A percentile compares a stretch with the other conserved stretches of the same genome.
phyloP scores from a whole-genome alignment of 2,329 filamentous ascomycete species.

The Diaporthe humulicola region DNA sequence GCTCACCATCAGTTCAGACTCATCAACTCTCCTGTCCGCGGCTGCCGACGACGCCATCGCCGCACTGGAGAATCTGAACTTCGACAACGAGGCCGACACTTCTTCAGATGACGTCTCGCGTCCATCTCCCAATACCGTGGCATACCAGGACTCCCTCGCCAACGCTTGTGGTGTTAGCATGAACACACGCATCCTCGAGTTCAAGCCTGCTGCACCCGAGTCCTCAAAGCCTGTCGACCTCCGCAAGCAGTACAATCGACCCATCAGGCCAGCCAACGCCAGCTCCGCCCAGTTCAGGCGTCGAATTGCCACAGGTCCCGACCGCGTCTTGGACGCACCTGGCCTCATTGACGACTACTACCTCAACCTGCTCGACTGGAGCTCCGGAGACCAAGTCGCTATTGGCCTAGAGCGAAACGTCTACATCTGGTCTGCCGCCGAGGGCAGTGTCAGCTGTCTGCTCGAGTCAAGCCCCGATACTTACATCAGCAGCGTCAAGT shows the following conservation, averaged over 20 bases:
- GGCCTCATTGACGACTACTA: slow-evolving; percentile 99
- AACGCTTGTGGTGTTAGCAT: slow-evolving; percentile 92
- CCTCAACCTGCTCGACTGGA: slow-evolving; percentile 98
- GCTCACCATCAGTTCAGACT: slow-evolving; percentile 78
- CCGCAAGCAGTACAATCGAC: slow-evolving; percentile 97
- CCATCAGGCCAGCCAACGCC: slow-evolving; percentile 82
- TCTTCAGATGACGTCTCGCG: slow-evolving; percentile 72
- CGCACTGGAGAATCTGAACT: slow-evolving; percentile 82
- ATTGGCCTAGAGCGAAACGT: slow-evolving; percentile 97
- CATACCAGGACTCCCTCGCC: slow-evolving; percentile 92
- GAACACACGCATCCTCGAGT: slow-evolving; percentile 95
- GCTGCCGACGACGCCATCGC: slow-evolving; percentile 85
- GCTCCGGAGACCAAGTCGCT: slow-evolving; percentile 95
- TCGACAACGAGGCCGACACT: slow-evolving; percentile 78
- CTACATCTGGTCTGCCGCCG: slow-evolving; percentile 98
- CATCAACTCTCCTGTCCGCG: slow-evolving; percentile 81
- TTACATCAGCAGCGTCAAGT: slow-evolving; percentile 98
- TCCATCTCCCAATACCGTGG: slow-evolving; percentile 87
- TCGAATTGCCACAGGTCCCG: slow-evolving; percentile 92
- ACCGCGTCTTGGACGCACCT: slow-evolving; percentile 95
- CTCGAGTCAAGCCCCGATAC: slow-evolving; percentile 91
- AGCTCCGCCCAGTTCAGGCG: slow-evolving; percentile 89
- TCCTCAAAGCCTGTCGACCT: slow-evolving; percentile 98
- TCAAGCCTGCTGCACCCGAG: slow-evolving; percentile 98
- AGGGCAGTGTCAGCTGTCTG: slow-evolving; percentile 88